Base-by-base conservation (phyloP, 2,329 filamentous ascomycete genomes). In the Exophiala aquamarina region DNA sequence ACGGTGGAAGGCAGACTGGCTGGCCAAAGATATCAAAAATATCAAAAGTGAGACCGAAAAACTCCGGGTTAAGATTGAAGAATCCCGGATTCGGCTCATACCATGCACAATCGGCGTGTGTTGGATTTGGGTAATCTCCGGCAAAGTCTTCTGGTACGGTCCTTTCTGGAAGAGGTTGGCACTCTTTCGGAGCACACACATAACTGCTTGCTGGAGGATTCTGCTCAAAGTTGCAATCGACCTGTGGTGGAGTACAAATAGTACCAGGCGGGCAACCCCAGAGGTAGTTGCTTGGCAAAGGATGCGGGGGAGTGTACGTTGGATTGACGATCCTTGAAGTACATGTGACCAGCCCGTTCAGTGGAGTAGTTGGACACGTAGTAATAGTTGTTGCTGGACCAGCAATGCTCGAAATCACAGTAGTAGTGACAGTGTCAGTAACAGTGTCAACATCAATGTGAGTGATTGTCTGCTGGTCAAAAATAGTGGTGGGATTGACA, bases 211-310 rank as follows among this genome's bases (percentile, higher is more conserved):
- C 60, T 6, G 71, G 71, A 10, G 66, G 67, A 23, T 68, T 67
- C 6, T 63, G 59, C 50, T 66, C 71, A 28, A 73, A 54, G 29
- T 66, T 67, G 50, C 71, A 74, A 17, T 58, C 52, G 2, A 59
- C 60, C 39, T 66, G 67, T 10, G 61, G 61, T 10, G 70, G 70
- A 29, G 61, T 64, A 41, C 71, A 74, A 18, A 74, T 57, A 15
- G 58, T 68, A 9, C 69, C 70, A 14, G 71, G 70, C 20, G 66
- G 60, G 39, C 71, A 74, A 32, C 71, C 71, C 67, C 68, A 72
- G 3, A 66, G 63, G 23, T 70, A 68, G 39, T 66, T 55, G 3
- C 50, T 52, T 23, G 64, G 64, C 8, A 65, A 44, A 5, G 60
- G 46, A 18, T 41, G 46, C 1, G 55, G 31, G 8, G 62, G 55